Evolutionary conservation across 345 rosid genomes (phyloP), one percentile per base, ranked within the genome.

Genomic region (Laguncularia racemosa): DNA sequence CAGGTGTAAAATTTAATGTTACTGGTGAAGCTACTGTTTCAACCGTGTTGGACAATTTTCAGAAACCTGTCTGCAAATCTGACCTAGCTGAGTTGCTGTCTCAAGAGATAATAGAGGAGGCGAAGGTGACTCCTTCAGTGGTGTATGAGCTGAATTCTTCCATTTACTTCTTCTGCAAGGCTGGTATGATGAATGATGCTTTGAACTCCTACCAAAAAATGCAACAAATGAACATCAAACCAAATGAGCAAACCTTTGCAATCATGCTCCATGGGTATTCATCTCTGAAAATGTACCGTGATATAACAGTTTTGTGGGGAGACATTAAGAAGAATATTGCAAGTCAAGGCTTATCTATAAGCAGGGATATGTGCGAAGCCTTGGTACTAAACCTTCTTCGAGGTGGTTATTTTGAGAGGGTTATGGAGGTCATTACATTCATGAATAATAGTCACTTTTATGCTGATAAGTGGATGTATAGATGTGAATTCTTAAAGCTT

Each of bases 371-470:
- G 19, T 83, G 71, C 6, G 96, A 89, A 80, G 55, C 74, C 62
- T 66, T 92, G 64, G 71, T 86, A 7, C 59, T 89, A 67, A 80
- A 70, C 68, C 83, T 92, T 66, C 74, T 92, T 60, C 81, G 75
- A 66, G 96, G 91, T 54, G 96, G 96, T 60, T 89, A 84, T 76
- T 92, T 92, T 62, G 98, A 86, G 74, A 84, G 98, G 64, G 91
- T 84, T 59, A 77, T 83, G 82, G 95, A 89, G 74, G 73, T 86
- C 20, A 76, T 84, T 56, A 55, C 55, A 71, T 74, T 61, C 46
- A 84, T 84, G 96, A 70, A 76, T 67, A 68, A 76, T 70, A 57
- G 28, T 19, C 60, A 43, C 26, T 73, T 83, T 79, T 77, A 64
- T 58, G 63, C 52, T 14, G 96, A 92, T 61, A 73, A 75, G 59